These are phyloP conservation scores for Strigomonas galati DNA, from an alignment of 208 protist genomes.

Conservation along the genomic window DNA sequence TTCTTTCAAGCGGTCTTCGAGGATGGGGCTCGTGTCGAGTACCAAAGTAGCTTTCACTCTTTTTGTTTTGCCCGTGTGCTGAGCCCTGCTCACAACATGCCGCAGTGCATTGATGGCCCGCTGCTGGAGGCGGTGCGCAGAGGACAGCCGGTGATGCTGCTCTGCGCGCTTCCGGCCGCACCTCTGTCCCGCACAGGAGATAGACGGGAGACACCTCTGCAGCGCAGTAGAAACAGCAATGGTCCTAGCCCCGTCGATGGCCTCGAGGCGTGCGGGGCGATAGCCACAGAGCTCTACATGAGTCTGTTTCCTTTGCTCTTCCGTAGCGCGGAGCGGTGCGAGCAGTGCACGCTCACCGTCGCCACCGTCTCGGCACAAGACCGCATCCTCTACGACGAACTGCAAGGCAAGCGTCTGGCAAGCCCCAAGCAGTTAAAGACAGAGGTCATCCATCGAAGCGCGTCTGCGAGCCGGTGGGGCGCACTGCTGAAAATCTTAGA, in stretches of 20 bases:
- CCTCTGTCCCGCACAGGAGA: constrained; percentile 6
- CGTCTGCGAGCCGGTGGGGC: constrained; percentile 49
- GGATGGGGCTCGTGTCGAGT: constrained; percentile 47
- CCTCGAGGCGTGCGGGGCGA: constrained; percentile 20
- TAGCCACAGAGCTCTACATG: constrained; percentile 49
- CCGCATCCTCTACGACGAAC: constrained; percentile 43
- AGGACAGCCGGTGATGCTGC: constrained; percentile 37
- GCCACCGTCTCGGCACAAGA: constrained; percentile 46
- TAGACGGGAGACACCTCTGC: neutral
- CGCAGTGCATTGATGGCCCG: constrained; percentile 47
- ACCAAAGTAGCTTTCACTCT: constrained; percentile 40
- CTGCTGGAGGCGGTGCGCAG: constrained; percentile 42
- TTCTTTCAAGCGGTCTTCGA: constrained; percentile 82
- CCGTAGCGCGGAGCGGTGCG: constrained; percentile 28
- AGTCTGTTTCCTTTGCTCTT: constrained; percentile 59
- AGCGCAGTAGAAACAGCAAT: neutral
- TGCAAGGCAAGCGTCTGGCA: constrained; percentile 32
- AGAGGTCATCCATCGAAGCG: constrained; percentile 19
- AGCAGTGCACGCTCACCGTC: constrained; percentile 33
- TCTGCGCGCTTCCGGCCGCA: constrained; percentile 45
- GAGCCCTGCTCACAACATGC: constrained; percentile 64
- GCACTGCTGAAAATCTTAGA: constrained; percentile 34
- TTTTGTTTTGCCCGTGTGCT: constrained; percentile 46
- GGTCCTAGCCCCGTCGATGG: neutral
- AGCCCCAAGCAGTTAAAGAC: constrained; percentile 28